Conservation (phyloP, 176 grass and related monocot species). For the Neostapfia colusana region DNA sequence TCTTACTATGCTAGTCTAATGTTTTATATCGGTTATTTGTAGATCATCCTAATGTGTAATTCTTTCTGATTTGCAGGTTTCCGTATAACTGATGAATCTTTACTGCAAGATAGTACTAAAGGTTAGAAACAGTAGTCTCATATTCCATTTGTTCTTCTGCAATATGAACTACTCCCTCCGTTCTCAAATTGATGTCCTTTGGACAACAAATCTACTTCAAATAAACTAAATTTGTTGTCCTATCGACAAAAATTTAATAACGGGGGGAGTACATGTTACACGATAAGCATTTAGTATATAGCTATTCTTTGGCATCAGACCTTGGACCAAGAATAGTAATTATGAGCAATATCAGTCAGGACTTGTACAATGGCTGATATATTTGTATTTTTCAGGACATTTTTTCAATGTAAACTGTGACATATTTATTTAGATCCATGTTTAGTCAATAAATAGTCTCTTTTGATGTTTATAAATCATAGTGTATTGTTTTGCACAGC, state of each 20-base stretch:
- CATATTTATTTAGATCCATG: not conserved
- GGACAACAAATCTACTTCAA: too few species aligned
- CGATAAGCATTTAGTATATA: not conserved
- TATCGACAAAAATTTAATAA: too few species aligned
- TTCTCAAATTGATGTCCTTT: too few species aligned
- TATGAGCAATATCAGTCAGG: not conserved
- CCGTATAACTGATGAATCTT: slow-evolving; percentile 63
- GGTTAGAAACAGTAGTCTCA: slow-evolving; percentile 33
- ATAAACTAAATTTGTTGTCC: too few species aligned
- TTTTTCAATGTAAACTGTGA: not conserved
- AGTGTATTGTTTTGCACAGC: not conserved
- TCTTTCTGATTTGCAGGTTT: slow-evolving; percentile 57
- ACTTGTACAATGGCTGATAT: slow-evolving; percentile 4
- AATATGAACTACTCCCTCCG: not conserved
- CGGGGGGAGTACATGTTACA: not conserved
- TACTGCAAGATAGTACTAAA: slow-evolving; percentile 87
- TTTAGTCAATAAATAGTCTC: not conserved
- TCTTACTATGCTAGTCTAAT: not conserved
- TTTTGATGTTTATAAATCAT: not conserved
- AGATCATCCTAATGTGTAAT: slow-evolving; percentile 11
- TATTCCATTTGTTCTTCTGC: not conserved
- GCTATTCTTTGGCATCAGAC: not conserved
- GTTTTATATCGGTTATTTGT: not conserved
- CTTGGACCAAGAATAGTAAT: not conserved
- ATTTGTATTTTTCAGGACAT: not conserved